Evolutionary conservation across 768 basidiomycete species (phyloP), one percentile per base, ranked within the genome.

Genomic region (Lyophyllum atratum): DNA sequence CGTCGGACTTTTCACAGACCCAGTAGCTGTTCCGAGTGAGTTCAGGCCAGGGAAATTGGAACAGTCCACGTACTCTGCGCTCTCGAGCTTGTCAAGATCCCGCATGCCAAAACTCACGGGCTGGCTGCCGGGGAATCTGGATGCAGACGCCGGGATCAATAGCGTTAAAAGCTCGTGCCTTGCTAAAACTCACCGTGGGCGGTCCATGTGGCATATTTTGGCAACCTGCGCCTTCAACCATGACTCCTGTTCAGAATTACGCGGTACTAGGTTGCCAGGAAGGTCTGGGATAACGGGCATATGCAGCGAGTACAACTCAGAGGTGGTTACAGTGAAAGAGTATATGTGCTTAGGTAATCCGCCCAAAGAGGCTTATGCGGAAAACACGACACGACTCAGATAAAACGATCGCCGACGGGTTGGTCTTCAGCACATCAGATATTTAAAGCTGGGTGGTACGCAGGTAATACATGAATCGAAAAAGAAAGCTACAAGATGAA

Each of bases 1-100:
- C 97, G 68, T 98, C 97, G 12, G 93, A 96, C 77, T 98, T 98
- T 77, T 99, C 97, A 75, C 95, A 97, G 42, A 99, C 97, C 96
- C 96, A 99, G 72, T 91, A 99, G 69, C 95, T 98, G 68, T 34
- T 46, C 25, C 29, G 46, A 24, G n/a, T 47, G 14, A 48, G 53
- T 59, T 52, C 39, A 50, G 55, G 17, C 44, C 15, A 44, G 24
- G n/a, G 28, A 47, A 57, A 7, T 28, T 1, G 34, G 15, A 33
- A 21, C 33, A 43, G 17, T 46, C 17, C 26, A 76, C 84, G 59
- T 71, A 95, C 95, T 98, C 93, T 76, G 89, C 84, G 17, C 74
- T 75, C 73, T 96, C 93, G 40, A 98, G 79, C 68, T 89, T 85
- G 11, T 79, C 78, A 34, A 98, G 70, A 67, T 93, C 90, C 48